Conservation (phyloP, 176 grass and related monocot species). For the Alopecurus myosuroides region DNA sequence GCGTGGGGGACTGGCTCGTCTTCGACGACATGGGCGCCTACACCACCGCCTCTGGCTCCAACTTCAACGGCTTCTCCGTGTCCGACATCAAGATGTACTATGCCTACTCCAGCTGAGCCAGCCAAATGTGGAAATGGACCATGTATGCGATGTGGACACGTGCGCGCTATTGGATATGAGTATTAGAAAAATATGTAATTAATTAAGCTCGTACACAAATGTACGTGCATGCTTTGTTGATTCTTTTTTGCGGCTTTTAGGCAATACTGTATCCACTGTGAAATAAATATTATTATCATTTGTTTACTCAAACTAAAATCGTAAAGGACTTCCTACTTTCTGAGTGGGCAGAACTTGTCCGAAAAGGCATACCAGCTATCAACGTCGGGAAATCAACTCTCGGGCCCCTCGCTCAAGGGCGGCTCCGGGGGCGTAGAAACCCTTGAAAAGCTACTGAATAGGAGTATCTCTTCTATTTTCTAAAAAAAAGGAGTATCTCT, state of each 20-base stretch:
- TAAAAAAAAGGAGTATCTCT: too few relatives aligned
- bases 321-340: too few relatives aligned
- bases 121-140: too few relatives aligned
- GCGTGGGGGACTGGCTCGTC: constrained; percentile 4
- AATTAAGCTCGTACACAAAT: not conserved
- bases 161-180: not conserved
- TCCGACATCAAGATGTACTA: not conserved
- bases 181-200: not conserved
- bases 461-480: too few relatives aligned
- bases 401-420: too few relatives aligned
- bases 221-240: not conserved
- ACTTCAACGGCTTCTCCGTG: constrained; percentile 11
- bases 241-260: not conserved
- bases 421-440: too few relatives aligned
- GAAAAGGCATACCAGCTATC: too few relatives aligned
- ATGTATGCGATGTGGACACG: not conserved
- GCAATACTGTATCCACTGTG: not conserved
- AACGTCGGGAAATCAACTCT: too few relatives aligned
- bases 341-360: too few relatives aligned
- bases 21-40: constrained; percentile 16
- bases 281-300: not conserved
- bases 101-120: not conserved
- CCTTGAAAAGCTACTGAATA: too few relatives aligned
- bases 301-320: not conserved
- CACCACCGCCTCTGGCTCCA: not conserved